phyloP scores from a whole-genome alignment of 2,329 filamentous ascomycete species.

The Cryoendolithus antarcticus region DNA sequence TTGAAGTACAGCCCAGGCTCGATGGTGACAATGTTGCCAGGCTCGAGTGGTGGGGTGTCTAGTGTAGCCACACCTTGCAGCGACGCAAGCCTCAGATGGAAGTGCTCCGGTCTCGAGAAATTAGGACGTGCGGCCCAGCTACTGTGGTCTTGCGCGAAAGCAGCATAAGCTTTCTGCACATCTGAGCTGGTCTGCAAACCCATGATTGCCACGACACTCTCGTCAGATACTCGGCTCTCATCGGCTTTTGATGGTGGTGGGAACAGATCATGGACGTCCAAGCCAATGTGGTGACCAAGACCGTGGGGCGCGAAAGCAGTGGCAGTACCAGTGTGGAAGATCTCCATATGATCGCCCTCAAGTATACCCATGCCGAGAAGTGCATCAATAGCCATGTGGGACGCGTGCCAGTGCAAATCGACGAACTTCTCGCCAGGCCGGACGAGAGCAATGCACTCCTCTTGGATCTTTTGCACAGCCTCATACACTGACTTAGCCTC shows the following conservation, averaged over 20 bases:
- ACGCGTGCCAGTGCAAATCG: conserved; percentile 63
- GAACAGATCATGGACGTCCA: conserved; percentile 36
- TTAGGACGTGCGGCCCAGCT: neutral
- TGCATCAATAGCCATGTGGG: conserved; percentile 69
- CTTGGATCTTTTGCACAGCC: conserved; percentile 75
- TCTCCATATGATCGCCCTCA: conserved; percentile 41
- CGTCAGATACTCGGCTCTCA: too few species aligned
- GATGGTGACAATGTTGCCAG: conserved; percentile 77
- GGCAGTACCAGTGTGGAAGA: conserved; percentile 30
- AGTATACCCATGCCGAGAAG: conserved; percentile 65
- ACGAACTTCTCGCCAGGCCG: conserved; percentile 69
- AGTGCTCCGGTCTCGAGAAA: conserved; percentile 1
- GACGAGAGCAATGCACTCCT: conserved; percentile 58
- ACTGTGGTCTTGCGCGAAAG: neutral
- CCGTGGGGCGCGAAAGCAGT: conserved; percentile 39
- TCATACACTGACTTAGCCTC: conserved; percentile 64
- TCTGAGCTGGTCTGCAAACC: too few species aligned
- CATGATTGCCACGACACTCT: too few species aligned
- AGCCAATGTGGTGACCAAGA: conserved; percentile 37
- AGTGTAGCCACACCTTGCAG: neutral
- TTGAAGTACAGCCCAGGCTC: conserved; percentile 84
- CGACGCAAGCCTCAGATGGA: conserved; percentile 1
- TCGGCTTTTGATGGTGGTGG: conserved; percentile 17
- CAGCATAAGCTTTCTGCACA: neutral
- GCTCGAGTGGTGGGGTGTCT: conserved; percentile 23